These are phyloP conservation scores for Mycena capillaripes DNA, from an alignment of 768 basidiomycete genomes.

Conservation along the genomic window DNA sequence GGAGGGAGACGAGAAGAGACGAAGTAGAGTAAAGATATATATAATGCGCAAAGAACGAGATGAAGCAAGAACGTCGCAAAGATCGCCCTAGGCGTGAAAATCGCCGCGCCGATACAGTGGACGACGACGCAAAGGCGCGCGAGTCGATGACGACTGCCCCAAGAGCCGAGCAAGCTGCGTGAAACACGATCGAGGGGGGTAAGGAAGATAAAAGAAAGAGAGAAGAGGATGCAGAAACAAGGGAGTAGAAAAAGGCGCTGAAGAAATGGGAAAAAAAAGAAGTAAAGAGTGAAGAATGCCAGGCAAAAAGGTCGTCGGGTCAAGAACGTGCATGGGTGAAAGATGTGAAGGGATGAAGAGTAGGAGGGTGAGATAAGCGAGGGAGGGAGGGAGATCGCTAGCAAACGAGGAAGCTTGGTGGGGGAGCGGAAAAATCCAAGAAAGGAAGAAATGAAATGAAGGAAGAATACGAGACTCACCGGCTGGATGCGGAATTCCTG, in stretches of 20 bases:
- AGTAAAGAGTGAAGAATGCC: not conserved
- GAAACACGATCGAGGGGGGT: not conserved
- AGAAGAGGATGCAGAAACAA: too few relatives aligned
- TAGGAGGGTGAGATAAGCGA: too few relatives aligned
- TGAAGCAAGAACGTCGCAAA: too few relatives aligned
- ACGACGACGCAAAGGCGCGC: not conserved
- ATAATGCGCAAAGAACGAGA: too few relatives aligned
- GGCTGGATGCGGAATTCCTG: conserved; percentile 75
- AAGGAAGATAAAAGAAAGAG: not conserved
- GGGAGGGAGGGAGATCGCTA: not conserved
- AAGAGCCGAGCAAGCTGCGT: too few relatives aligned
- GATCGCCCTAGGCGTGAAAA: too few relatives aligned
- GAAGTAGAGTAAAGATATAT: not conserved
- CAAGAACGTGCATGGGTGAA: not conserved
- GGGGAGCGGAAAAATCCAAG: not conserved
- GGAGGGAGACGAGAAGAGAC: too few relatives aligned
- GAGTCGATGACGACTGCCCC: not conserved
- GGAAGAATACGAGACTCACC: conserved; percentile 23
- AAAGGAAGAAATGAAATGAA: not conserved
- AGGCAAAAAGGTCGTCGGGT: too few relatives aligned
- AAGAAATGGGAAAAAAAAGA: too few relatives aligned
- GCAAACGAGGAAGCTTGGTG: not conserved
- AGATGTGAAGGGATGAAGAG: not conserved
- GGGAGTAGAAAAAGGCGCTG: too few relatives aligned
- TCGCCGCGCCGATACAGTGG: not conserved